Conservation (phyloP, 2,329 filamentous ascomycete species). For the Sclerotinia trifoliorum region DNA sequence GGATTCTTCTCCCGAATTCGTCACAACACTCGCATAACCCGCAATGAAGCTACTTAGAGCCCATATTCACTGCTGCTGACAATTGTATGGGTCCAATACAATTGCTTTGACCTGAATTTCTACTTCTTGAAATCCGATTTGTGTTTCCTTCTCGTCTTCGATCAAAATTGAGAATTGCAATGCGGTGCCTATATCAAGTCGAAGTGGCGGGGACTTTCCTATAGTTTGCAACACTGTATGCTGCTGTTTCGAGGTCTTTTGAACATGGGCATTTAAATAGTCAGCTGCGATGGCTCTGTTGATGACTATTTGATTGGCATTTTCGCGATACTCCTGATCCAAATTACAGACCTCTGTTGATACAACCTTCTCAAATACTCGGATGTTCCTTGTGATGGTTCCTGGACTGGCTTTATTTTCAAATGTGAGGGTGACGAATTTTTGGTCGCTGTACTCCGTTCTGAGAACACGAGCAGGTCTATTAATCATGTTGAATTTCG, state of each 20-base stretch:
- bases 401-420: too few species aligned
- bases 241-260: not conserved
- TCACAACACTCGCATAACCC: not conserved
- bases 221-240: not conserved
- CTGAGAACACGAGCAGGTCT: constrained; percentile 2
- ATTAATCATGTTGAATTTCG: not conserved
- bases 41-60: not conserved
- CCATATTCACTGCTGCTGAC: not conserved
- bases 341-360: constrained; percentile 23
- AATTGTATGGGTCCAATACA: not conserved
- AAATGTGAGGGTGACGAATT: not conserved
- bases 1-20: not conserved
- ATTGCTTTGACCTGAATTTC: not conserved
- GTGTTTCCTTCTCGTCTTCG: not conserved
- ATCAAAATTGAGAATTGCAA: not conserved
- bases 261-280: not conserved
- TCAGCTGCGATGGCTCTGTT: not conserved
- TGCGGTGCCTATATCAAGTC: not conserved
- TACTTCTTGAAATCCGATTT: not conserved
- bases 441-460: not conserved
- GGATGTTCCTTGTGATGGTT: not conserved
- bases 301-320: constrained; percentile 11
- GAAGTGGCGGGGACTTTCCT: not conserved
- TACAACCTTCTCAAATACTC: not conserved
- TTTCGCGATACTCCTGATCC: not conserved